Base-by-base conservation (phyloP, 2,329 filamentous ascomycete genomes). In the Diaporthe sp. region DNA sequence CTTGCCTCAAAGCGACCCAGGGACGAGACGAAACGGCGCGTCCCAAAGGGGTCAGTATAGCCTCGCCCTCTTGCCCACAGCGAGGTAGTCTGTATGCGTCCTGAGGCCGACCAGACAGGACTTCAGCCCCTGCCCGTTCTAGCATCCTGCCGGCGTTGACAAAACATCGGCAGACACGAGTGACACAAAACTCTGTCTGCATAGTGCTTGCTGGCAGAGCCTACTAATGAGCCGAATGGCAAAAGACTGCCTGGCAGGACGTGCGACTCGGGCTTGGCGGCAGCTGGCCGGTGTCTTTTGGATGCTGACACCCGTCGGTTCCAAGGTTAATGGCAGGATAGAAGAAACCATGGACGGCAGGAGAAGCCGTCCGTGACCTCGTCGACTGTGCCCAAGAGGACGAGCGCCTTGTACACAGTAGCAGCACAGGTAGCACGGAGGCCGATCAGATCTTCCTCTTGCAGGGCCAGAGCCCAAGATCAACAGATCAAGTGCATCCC, bases 371-470 rank as follows among this genome's bases (percentile, higher is more conserved):
- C 45, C 17, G 64, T 40, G 33, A 35, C 64, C 64, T 68, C 28
- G 13, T 68, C 15, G 8, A 13, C 64, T 28, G 64, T 38, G 45
- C 17, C 33, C 64, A 28, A 19, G 19, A 45, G 25, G 33, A 33
- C 10, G 60, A 30, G 60, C 30, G 40, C 40, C 58, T 45, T 68
- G 64, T 54, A 68, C 45, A 68, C 47, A 68, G 45, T 68, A 19
- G 47, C 47, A 25, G 45, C 45, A 17, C 15, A 28, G 30, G 64
- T 54, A 54, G 64, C 64, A 54, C 64, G 64, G 64, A 68, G 64
- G 64, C 64, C 64, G 64, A 68, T 68, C 64, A 68, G 64, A 68
- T 68, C 64, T 68, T 68, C 64, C 45, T 68, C 33, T 68, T 22
- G 64, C 47, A 68, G 45, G 45, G 47, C 47, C n/a, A 38, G 64